A percentile compares a stretch with the other conserved stretches of the same genome.
phyloP scores from a whole-genome alignment of 192 early-diverging fungal genomes.

The Pilobolus umbonatus region DNA sequence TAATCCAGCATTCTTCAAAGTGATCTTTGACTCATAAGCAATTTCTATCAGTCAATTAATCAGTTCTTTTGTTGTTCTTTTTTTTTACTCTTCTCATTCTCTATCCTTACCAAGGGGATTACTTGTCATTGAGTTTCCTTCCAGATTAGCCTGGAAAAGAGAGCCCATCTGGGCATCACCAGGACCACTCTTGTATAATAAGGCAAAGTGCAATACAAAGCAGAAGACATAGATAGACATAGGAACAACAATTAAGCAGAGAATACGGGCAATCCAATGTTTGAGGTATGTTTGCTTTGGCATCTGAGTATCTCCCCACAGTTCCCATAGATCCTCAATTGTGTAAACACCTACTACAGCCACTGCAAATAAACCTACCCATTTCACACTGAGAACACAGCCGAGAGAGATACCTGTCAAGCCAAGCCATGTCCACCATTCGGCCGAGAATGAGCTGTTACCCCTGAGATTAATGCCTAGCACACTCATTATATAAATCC shows the following conservation, averaged over 20 bases:
- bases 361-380: slow-evolving; percentile 93
- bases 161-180: slow-evolving; percentile 99
- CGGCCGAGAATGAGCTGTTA: slow-evolving; percentile 61
- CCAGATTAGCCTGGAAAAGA: slow-evolving; percentile 86
- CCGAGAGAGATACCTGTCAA: slow-evolving; percentile 87
- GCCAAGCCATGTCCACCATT: slow-evolving; percentile 89
- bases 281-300: slow-evolving; percentile 60
- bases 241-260: slow-evolving; percentile 80
- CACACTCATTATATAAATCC: no score
- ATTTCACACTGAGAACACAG: slow-evolving; percentile 69
- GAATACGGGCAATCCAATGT: slow-evolving; percentile 84
- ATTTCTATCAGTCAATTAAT: slow-evolving; percentile 64
- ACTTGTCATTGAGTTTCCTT: slow-evolving; percentile 70
- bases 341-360: slow-evolving; percentile 92
- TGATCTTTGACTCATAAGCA: slow-evolving; percentile 82
- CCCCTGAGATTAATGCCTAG: no score
- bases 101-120: slow-evolving; percentile 70
- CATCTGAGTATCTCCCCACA: slow-evolving; percentile 73
- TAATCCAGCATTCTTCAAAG: slow-evolving; percentile 76
- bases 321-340: slow-evolving; percentile 86
- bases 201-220: slow-evolving; percentile 86
- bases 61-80: no score
- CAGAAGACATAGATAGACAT: slow-evolving; percentile 75
- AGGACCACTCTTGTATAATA: slow-evolving; percentile 76
- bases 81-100: background rate